A percentile compares a stretch with the other conserved stretches of the same genome.
Conservation (phyloP, 441 rosid genomes). For the Pelargonium citronellum region DNA sequence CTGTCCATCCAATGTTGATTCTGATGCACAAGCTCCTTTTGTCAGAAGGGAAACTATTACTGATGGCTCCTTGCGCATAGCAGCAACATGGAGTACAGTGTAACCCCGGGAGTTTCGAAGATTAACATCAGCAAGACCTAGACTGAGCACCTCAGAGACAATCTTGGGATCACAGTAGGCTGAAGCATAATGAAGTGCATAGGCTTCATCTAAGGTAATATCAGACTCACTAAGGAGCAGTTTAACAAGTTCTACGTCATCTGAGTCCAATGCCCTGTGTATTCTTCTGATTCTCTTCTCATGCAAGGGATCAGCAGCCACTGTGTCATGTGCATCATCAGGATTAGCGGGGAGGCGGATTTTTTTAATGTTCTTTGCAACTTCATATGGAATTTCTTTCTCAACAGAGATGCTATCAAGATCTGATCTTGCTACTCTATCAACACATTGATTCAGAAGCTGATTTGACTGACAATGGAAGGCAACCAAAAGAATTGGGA, state of each 20-base stretch:
- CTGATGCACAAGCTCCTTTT: constrained; percentile 69
- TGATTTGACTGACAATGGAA: constrained; percentile 60
- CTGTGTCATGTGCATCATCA: constrained; percentile 23
- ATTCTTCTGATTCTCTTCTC: constrained; percentile 65
- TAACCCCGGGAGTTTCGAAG: constrained; percentile 66
- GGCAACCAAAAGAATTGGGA: constrained; percentile 73
- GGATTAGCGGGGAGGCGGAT: constrained; percentile 36
- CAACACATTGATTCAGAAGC: constrained; percentile 61
- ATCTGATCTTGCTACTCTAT: constrained; percentile 69
- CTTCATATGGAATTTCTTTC: constrained; percentile 72
- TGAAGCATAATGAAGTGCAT: constrained; percentile 77
- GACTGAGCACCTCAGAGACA: constrained; percentile 60
- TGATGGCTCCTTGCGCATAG: constrained; percentile 67
- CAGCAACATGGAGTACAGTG: constrained; percentile 80
- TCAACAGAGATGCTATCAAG: constrained; percentile 55
- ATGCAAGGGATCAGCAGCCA: constrained; percentile 29
- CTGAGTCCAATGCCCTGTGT: constrained; percentile 81
- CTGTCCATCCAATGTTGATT: constrained; percentile 59
- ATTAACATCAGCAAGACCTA: constrained; percentile 64
- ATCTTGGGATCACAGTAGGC: constrained; percentile 88
- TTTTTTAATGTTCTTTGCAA: constrained; percentile 41
- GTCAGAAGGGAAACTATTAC: constrained; percentile 52
- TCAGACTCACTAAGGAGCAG: constrained; percentile 72
- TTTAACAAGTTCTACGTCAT: constrained; percentile 77
- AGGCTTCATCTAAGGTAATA: constrained; percentile 59